These are phyloP conservation scores for Isatis lusitanica DNA, from an alignment of 441 rosid species.

Conservation along the genomic window DNA sequence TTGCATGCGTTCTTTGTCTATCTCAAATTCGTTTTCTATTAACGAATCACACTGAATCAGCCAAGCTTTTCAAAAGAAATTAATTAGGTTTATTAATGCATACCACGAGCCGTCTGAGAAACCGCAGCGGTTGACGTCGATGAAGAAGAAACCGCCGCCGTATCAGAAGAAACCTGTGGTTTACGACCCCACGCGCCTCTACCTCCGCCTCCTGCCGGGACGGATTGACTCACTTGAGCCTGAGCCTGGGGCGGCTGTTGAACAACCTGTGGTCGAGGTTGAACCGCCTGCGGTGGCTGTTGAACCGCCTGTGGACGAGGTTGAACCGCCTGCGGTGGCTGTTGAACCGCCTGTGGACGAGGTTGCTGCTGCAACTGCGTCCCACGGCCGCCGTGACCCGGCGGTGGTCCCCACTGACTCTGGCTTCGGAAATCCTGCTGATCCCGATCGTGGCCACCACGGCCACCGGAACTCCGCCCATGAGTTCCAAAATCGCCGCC, in stretches of 20 bases:
- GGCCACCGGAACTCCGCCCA: conserved; percentile 26
- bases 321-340: background rate
- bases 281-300: background rate
- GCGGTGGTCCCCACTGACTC: conserved; percentile 35
- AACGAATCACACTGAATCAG: background rate
- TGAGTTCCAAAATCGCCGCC: background rate
- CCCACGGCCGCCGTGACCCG: conserved; percentile 19
- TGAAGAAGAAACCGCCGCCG: background rate
- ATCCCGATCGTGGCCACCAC: conserved; percentile 6
- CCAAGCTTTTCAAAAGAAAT: background rate
- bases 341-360: background rate
- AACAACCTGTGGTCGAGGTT: too few relatives aligned
- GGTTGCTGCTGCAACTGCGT: conserved; percentile 19
- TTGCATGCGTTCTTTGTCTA: background rate
- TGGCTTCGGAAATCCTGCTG: conserved; percentile 24
- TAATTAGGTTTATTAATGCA: background rate
- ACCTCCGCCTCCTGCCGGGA: background rate
- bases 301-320: background rate
- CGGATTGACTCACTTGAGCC: background rate
- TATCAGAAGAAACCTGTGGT: background rate
- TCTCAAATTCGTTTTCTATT: background rate
- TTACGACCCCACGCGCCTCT: conserved; percentile 32
- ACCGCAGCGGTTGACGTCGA: conserved; percentile 24
- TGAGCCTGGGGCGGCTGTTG: conserved; percentile 5
- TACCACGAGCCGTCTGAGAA: conserved; percentile 31